Evolutionary conservation across 495 filamentous ascomycete genomes (phyloP).

Genomic region (Hypoxylon perforatum): DNA sequence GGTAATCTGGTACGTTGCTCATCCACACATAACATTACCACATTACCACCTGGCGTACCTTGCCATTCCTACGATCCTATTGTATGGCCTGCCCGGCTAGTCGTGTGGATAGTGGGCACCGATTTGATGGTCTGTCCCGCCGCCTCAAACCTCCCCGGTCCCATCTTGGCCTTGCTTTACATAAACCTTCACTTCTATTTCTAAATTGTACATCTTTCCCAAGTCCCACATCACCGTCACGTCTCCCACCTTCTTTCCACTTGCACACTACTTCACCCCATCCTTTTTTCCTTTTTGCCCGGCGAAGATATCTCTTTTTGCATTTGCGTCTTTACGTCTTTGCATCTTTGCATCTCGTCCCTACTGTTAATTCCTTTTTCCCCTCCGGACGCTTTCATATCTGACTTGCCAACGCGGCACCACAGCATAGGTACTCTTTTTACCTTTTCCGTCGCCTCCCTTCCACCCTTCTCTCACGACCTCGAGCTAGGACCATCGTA

Average conservation of each 20-base stretch:
- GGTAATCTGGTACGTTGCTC: constrained; percentile 11
- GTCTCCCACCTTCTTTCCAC: constrained; percentile 43
- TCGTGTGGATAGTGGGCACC: constrained; percentile 45
- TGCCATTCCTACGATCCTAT: constrained; percentile 27
- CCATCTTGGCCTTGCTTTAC: constrained; percentile 43
- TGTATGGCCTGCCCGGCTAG: constrained; percentile 38
- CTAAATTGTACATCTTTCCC: constrained; percentile 41
- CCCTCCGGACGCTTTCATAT: constrained; percentile 2
- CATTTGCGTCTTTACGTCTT: no score
- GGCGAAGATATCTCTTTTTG: constrained; percentile 18
- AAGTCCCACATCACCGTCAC: constrained; percentile 49
- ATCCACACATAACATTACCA: constrained; percentile 15
- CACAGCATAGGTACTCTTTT: constrained; percentile 14
- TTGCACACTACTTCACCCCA: constrained; percentile 22
- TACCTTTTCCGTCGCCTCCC: constrained; percentile 10
- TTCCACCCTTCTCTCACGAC: constrained; percentile 17
- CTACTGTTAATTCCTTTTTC: constrained; percentile 16
- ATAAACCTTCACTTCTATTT: constrained; percentile 48
- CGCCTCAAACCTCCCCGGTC: constrained; percentile 50
- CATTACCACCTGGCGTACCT: constrained; percentile 5
- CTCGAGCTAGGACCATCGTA: constrained; percentile 30
- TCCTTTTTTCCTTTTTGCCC: constrained; percentile 19
- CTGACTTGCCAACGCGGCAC: constrained; percentile 15
- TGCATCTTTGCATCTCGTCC: constrained; percentile 15
- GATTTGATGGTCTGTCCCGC: constrained; percentile 50